Conservation (phyloP, 2,329 filamentous ascomycete genomes). For the Verticillium tricorpus region DNA sequence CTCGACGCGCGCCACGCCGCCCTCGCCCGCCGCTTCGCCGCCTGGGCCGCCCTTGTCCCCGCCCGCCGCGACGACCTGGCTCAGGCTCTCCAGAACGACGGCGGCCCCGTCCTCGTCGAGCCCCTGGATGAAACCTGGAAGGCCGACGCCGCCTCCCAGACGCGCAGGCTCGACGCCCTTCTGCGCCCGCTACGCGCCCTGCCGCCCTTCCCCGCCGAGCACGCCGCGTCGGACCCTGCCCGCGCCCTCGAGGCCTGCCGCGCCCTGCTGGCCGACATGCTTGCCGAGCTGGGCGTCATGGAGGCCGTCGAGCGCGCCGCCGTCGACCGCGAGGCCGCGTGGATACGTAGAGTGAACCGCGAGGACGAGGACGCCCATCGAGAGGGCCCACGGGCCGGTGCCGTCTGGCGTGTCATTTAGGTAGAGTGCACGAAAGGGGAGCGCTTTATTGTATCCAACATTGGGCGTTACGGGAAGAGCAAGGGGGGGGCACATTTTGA, state of each 20-base stretch:
- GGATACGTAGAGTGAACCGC: constrained; percentile 52
- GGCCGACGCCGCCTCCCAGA: constrained; percentile 49
- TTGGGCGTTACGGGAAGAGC: background rate
- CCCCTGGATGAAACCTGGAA: constrained; percentile 55
- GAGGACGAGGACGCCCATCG: constrained; percentile 28
- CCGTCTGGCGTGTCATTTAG: constrained; percentile 38
- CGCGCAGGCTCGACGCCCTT: constrained; percentile 52
- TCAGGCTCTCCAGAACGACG: constrained; percentile 32
- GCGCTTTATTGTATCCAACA: background rate
- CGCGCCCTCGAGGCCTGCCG: constrained; percentile 43
- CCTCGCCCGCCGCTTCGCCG: constrained; percentile 53
- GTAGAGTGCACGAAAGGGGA: background rate
- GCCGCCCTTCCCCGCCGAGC: constrained; percentile 21
- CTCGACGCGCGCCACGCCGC: constrained; percentile 54
- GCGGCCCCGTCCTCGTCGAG: constrained; percentile 43
- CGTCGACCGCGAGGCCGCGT: constrained; percentile 49
- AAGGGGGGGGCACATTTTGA: too few species aligned
- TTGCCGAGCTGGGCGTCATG: constrained; percentile 60
- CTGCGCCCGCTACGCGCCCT: constrained; percentile 42
- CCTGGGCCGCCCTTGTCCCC: constrained; percentile 35
- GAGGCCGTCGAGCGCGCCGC: constrained; percentile 55
- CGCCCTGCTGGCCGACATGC: constrained; percentile 52
- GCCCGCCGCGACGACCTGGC: constrained; percentile 40
- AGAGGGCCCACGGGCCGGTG: constrained; percentile 34
- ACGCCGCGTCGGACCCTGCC: constrained; percentile 33